Conservation (phyloP, 306 rosid species). For the Sesbania bispinosa region DNA sequence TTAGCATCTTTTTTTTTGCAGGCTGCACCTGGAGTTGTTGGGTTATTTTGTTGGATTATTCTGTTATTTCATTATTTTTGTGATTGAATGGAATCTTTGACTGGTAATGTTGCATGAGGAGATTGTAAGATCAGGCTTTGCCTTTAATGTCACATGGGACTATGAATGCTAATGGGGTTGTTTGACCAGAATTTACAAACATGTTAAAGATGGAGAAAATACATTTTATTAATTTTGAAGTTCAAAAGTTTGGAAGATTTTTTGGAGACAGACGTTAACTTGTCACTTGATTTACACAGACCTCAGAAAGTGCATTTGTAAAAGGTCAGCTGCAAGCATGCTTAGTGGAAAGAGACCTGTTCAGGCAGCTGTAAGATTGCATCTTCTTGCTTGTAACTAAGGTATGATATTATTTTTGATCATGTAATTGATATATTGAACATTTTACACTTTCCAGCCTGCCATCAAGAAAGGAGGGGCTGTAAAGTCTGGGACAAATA, state of each 20-base stretch:
- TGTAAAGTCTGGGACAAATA: conserved; percentile 53
- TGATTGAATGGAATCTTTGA: background rate
- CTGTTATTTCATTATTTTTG: background rate
- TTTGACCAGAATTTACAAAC: background rate
- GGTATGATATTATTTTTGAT: conserved; percentile 8
- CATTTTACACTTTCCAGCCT: conserved; percentile 45
- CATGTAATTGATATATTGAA: conserved; percentile 20
- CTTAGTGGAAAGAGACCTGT: conserved; percentile 96
- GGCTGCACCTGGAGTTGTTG: background rate
- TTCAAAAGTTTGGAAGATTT: background rate
- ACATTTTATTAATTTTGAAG: background rate
- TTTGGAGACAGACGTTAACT: background rate
- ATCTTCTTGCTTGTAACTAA: conserved; percentile 8
- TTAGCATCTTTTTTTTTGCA: background rate
- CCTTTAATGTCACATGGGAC: background rate
- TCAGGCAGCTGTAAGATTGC: conserved; percentile 74
- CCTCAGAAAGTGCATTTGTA: conserved; percentile 65
- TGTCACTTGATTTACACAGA: conserved; percentile 41
- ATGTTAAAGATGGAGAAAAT: background rate
- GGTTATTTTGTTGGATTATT: background rate
- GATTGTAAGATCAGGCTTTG: background rate
- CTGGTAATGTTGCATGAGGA: background rate
- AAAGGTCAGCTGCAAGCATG: conserved; percentile 96
- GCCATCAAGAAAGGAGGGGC: conserved; percentile 63
- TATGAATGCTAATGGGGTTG: background rate